phyloP scores from a whole-genome alignment of 164 flowering plant species.

The Protea cynaroides region DNA sequence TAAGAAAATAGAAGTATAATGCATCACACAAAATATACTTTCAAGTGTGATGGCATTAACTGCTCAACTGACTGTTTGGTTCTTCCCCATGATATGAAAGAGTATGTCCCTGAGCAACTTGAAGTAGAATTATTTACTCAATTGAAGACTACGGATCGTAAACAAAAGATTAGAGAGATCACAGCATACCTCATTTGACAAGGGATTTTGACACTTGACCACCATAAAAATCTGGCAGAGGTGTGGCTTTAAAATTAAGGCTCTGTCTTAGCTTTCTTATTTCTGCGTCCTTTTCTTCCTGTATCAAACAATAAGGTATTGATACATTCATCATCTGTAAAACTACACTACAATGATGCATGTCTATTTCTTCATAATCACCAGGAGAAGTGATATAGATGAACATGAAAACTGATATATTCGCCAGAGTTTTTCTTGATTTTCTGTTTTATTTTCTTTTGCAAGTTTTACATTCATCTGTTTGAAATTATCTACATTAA shows the following conservation, averaged over 20 bases:
- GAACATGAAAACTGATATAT: neutral
- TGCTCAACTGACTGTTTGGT: neutral
- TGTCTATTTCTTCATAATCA: too few relatives aligned
- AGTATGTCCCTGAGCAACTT: neutral
- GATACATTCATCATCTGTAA: neutral
- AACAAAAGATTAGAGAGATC: neutral
- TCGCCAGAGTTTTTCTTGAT: neutral
- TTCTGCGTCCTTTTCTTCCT: conserved; percentile 34
- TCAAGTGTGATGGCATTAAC: neutral
- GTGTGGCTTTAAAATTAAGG: conserved; percentile 42
- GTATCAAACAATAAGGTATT: conserved; percentile 10
- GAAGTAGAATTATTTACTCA: neutral
- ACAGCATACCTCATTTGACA: conserved; percentile 33
- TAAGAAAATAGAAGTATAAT: too few relatives aligned
- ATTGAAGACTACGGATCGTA: neutral
- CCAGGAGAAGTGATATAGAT: neutral
- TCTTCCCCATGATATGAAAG: too few relatives aligned
- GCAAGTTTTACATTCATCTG: neutral
- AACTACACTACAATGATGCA: neutral
- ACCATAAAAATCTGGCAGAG: conserved; percentile 28
- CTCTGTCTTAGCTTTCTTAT: conserved; percentile 33
- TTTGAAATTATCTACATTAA: neutral
- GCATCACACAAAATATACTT: too few relatives aligned
- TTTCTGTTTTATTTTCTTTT: neutral
- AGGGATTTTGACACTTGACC: conserved; percentile 24